Evolutionary conservation across 768 basidiomycete genomes (phyloP), one percentile per base, ranked within the genome.

Genomic region (Leccinum subtestaceum): DNA sequence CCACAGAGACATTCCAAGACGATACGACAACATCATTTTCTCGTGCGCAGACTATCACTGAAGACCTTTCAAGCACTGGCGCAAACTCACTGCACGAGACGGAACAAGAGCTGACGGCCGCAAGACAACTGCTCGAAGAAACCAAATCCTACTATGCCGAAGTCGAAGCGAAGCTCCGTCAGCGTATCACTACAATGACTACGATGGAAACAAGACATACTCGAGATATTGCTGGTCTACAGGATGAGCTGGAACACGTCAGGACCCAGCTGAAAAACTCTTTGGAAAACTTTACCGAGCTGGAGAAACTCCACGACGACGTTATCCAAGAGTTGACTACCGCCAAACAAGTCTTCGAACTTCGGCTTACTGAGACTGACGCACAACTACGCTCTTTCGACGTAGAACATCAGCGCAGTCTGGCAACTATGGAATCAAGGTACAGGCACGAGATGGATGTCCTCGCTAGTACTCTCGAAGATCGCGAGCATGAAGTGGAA

Each of bases 381-480:
- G 63, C 69, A 38, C 66, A 57, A 38, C 52, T 69, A 61, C 58
- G 32, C 8, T 58, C 63, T n/a, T 59, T 72, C n/a, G 72, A 75
- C 21, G 67, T 67, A n/a, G 68, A 72, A 17, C 60, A 65, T 47
- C 59, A 65, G 13, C 51, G 40, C 23, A 59, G 50, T 56, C 54
- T 67, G 36, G 56, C 46, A n/a, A 54, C 51, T 49, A 74, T 62
- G 73, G 79, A 66, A 68, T 71, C 46, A 69, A 77, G 61, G 65
- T 77, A 56, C 59, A 70, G 25, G 67, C 71, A 40, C 19, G 62
- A 76, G 43, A 66, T 70, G 17, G 69, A 72, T 19, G 66, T 77
- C 45, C 73, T 83, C 23, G 73, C 79, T 25, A 65, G 69, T 29
- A 71, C 73, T 25, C 70, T 73, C 32, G 72, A 76, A 50, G 78